Conservation (phyloP, 2,329 filamentous ascomycete genomes). For the Ustilaginoidea virens region DNA sequence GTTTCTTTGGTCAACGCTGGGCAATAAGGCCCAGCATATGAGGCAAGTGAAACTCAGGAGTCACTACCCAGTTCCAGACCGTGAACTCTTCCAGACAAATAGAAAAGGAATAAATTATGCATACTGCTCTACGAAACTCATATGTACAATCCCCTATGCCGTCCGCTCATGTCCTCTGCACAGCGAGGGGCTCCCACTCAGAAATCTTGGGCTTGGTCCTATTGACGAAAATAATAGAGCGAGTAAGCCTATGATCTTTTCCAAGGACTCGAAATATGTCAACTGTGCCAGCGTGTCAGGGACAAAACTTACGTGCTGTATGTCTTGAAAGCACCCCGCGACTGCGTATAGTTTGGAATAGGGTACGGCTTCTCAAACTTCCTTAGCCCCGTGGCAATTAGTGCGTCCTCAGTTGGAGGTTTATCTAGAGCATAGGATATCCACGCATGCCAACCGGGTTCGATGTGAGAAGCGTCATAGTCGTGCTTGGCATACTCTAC, state of each 20-base stretch:
- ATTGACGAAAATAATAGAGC: conserved; percentile 8
- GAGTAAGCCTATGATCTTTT: background rate
- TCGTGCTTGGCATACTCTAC: conserved; percentile 90
- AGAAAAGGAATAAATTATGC: background rate
- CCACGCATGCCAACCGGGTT: conserved; percentile 97
- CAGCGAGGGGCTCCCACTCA: conserved; percentile 34
- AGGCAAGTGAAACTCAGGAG: too few species aligned
- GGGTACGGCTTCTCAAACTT: conserved; percentile 62
- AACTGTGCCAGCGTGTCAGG: too few species aligned
- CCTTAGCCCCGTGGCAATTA: conserved; percentile 51
- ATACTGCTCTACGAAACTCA: conserved; percentile 4
- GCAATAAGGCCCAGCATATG: too few species aligned
- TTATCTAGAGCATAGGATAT: conserved; percentile 87
- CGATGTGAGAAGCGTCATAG: conserved; percentile 68
- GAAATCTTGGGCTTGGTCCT: conserved; percentile 39
- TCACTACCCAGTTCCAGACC: too few species aligned
- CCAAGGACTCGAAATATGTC: too few species aligned
- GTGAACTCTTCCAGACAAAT: too few species aligned
- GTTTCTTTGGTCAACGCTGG: too few species aligned
- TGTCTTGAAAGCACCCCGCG: conserved; percentile 70
- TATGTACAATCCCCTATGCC: conserved; percentile 15
- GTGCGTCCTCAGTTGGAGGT: conserved; percentile 61
- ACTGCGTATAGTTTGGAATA: conserved; percentile 59
- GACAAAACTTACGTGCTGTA: conserved; percentile 83
- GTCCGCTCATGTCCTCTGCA: conserved; percentile 14